Evolutionary conservation across 2,329 filamentous ascomycete genomes (phyloP).

Genomic region (Cercospora janseana): DNA sequence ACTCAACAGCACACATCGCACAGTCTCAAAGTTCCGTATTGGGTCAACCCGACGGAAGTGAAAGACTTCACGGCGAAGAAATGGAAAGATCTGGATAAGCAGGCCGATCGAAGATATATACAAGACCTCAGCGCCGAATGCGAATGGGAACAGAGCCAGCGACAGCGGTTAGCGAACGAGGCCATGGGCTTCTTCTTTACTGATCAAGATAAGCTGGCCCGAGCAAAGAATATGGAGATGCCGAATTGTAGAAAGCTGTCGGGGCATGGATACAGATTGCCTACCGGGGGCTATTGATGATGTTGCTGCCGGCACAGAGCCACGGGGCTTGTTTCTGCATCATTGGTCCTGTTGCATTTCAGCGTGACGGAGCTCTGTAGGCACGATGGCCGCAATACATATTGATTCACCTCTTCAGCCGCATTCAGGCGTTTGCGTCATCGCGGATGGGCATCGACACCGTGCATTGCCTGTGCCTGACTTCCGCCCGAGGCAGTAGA

Average conservation of each 20-base stretch:
- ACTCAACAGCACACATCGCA: constrained; percentile 71
- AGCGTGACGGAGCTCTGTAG: neutral
- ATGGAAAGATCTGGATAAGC: constrained; percentile 70
- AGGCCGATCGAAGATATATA: constrained; percentile 72
- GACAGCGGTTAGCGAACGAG: constrained; percentile 68
- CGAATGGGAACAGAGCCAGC: constrained; percentile 66
- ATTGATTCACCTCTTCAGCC: neutral
- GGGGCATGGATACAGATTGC: constrained; percentile 44
- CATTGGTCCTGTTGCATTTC: too few relatives aligned
- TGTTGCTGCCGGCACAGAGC: too few relatives aligned
- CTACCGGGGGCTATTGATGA: constrained; percentile 13
- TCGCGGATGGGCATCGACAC: neutral
- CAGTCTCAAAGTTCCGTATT: constrained; percentile 76
- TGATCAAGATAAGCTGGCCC: constrained; percentile 74
- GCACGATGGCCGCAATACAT: too few relatives aligned
- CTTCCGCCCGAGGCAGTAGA: neutral
- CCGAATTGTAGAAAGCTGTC: constrained; percentile 58
- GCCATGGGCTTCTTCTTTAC: constrained; percentile 85
- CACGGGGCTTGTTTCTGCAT: too few relatives aligned
- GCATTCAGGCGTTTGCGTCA: neutral
- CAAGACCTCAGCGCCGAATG: constrained; percentile 67
- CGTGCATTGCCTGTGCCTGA: neutral
- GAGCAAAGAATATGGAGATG: constrained; percentile 63
- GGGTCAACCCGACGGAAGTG: constrained; percentile 75
- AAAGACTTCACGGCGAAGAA: constrained; percentile 66